phyloP scores from a whole-genome alignment of 2,329 filamentous ascomycete genomes.

The Incumbomyces delicatus region DNA sequence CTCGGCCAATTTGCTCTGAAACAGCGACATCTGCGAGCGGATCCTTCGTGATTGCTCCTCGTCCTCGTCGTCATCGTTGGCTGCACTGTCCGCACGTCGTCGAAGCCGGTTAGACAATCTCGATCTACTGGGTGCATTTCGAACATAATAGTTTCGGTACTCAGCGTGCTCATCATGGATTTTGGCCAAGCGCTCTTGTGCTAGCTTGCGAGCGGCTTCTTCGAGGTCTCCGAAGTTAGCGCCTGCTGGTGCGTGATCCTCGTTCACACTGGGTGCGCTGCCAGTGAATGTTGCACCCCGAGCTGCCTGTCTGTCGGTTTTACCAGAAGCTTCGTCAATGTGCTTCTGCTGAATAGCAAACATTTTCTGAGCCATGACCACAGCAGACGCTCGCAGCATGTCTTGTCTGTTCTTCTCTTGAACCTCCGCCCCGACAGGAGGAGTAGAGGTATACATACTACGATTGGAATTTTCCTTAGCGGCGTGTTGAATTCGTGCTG shows the following conservation, averaged over 20 bases:
- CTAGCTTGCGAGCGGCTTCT: slow-evolving; percentile 76
- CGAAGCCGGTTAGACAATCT: slow-evolving; percentile 48
- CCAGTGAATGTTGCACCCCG: slow-evolving; percentile 20
- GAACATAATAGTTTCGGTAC: slow-evolving; percentile 70
- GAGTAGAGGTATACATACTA: slow-evolving; percentile 68
- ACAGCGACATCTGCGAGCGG: slow-evolving; percentile 66
- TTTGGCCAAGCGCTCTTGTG: slow-evolving; percentile 71
- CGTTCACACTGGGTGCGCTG: slow-evolving; percentile 2
- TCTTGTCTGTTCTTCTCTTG: slow-evolving; percentile 66
- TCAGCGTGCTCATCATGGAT: slow-evolving; percentile 63
- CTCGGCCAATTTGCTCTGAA: slow-evolving; percentile 57
- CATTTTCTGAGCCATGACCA: slow-evolving; percentile 85
- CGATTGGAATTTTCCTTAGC: slow-evolving; percentile 58
- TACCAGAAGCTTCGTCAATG: slow-evolving; percentile 38
- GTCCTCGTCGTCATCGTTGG: slow-evolving; percentile 51
- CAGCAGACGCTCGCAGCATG: slow-evolving; percentile 67
- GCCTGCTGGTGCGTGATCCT: slow-evolving; percentile 5
- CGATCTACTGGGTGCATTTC: slow-evolving; percentile 40
- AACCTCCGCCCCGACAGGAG: slow-evolving; percentile 59
- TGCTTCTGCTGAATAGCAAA: slow-evolving; percentile 60
- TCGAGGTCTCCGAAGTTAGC: slow-evolving; percentile 50
- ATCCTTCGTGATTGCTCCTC: slow-evolving; percentile 62
- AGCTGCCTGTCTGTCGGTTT: slow-evolving; percentile 27
- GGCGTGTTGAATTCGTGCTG: slow-evolving; percentile 53
- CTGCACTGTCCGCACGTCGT: slow-evolving; percentile 52